Evolutionary conservation across 2,329 filamentous ascomycete species (phyloP), one percentile per base, ranked within the genome.

Genomic region (Ophiostoma montium): DNA sequence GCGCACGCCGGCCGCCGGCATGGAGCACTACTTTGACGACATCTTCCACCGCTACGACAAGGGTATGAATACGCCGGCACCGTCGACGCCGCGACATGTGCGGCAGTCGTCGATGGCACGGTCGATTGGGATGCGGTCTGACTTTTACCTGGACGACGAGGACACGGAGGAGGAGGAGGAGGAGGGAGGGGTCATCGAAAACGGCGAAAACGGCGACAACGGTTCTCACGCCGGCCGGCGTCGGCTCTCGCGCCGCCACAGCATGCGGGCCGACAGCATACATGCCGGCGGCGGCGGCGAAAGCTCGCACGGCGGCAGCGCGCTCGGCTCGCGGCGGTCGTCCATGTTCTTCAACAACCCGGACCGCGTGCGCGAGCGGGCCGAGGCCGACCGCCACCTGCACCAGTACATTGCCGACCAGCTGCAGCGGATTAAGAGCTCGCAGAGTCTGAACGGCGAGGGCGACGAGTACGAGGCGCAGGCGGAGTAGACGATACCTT

Each of bases 1-100:
- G 13, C 84, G 88, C 46, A 94, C 88, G 3, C 89, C 90, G 2
- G 80, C 82, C 2, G 77, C 79, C 1, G 87, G 82, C 36, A 90
- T 94, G 66, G 76, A 84, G 8, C 89, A 95, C 63, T 96, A 96
- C 71, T 96, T 96, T 62, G 90, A 96, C 59, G 90, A 96, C 60
- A 78, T 88, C 52, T 84, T 94, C 64, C 74, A 74, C 48, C 76
- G 81, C 35, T 60, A 62, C 35, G 56, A 68, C 59, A 53, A 54
- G 52, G 48, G 39, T 2, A 23, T 42, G 15, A 30, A 42, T 23
- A 42, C 39, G 9, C 42, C 42, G 2, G 42, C 27, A 2, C 42
- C 42, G 13, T 35, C 45, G 4, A 47, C 45, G 15, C 21, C 45
- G 16, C 45, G 30, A n/a, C 16, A 39, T 23, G 16, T 90, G 57